phyloP scores from a whole-genome alignment of 1,284 basidiomycete genomes.

The Cryptococcus hybrid region DNA sequence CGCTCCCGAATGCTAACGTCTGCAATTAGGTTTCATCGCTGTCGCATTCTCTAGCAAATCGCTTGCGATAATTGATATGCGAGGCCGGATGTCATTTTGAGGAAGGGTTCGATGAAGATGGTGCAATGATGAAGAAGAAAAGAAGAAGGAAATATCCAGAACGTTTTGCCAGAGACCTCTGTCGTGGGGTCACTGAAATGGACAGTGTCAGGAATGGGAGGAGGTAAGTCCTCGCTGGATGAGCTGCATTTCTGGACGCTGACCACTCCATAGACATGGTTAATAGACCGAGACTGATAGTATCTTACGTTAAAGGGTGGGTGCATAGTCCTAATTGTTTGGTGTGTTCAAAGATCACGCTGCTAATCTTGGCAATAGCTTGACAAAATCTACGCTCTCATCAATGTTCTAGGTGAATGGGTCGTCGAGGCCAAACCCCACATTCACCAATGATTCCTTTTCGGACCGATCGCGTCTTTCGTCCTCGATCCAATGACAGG shows the following conservation, averaged over 20 bases:
- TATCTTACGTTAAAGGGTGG: slow-evolving; percentile 55
- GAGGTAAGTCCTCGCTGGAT: slow-evolving; percentile 50
- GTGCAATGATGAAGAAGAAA: slow-evolving; percentile 44
- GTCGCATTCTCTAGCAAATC: slow-evolving; percentile 62
- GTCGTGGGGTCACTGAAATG: slow-evolving; percentile 61
- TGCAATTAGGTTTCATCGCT: slow-evolving; percentile 62
- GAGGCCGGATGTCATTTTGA: slow-evolving; percentile 62
- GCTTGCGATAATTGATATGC: slow-evolving; percentile 66
- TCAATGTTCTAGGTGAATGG: slow-evolving; percentile 56
- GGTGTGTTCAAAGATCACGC: too few species aligned
- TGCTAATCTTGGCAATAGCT: slow-evolving; percentile 13
- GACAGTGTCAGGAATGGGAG: slow-evolving; percentile 60
- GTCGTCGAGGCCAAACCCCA: slow-evolving; percentile 55
- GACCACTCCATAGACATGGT: slow-evolving; percentile 53
- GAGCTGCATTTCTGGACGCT: not conserved
- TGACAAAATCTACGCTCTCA: slow-evolving; percentile 59
- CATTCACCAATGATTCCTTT: slow-evolving; percentile 51
- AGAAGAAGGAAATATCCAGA: slow-evolving; percentile 46
- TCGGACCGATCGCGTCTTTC: slow-evolving; percentile 59
- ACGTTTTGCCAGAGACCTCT: slow-evolving; percentile 41
- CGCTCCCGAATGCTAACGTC: not conserved
- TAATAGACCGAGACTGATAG: slow-evolving; percentile 62
- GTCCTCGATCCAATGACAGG: slow-evolving; percentile 65
- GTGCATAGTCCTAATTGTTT: not conserved
- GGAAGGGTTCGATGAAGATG: slow-evolving; percentile 50